Conservation (phyloP, 192 early-diverging fungal species). For the Coemansia sp. region DNA sequence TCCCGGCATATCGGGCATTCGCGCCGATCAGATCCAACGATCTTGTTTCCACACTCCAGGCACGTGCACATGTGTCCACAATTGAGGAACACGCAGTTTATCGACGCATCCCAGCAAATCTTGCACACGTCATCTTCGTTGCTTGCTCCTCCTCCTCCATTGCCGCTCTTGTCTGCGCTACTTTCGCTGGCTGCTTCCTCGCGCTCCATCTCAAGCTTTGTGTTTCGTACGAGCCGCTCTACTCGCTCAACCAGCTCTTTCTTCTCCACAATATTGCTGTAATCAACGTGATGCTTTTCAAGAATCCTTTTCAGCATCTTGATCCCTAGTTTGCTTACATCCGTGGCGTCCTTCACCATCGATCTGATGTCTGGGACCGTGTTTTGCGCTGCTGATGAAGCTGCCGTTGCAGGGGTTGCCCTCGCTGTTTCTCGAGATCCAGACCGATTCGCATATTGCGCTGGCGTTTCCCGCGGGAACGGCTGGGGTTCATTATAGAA, state of each 20-base stretch:
- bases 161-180: constrained; percentile 11
- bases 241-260: constrained; percentile 69
- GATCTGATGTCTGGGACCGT: constrained; percentile 23
- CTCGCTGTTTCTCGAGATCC: not conserved
- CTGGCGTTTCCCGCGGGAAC: too few relatives aligned
- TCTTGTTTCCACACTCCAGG: constrained; percentile 68
- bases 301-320: constrained; percentile 71
- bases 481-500: constrained; percentile 21
- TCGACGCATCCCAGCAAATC: constrained; percentile 76
- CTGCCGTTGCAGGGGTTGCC: not conserved
- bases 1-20: constrained; percentile 85
- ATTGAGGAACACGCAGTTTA: constrained; percentile 83
- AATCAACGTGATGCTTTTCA: constrained; percentile 63
- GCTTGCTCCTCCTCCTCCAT: constrained; percentile 12
- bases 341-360: constrained; percentile 50
- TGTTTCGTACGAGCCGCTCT: constrained; percentile 63
- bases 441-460: constrained; percentile 1
- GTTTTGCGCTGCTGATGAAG: not conserved
- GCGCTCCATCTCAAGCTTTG: constrained; percentile 54
- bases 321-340: constrained; percentile 61
- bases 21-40: constrained; percentile 53
- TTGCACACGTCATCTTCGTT: constrained; percentile 73
- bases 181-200: constrained; percentile 23
- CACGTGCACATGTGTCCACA: constrained; percentile 87
- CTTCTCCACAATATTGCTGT: constrained; percentile 71